Base-by-base conservation (phyloP, 192 early-diverging fungal genomes). In the Pilobolus umbonatus region DNA sequence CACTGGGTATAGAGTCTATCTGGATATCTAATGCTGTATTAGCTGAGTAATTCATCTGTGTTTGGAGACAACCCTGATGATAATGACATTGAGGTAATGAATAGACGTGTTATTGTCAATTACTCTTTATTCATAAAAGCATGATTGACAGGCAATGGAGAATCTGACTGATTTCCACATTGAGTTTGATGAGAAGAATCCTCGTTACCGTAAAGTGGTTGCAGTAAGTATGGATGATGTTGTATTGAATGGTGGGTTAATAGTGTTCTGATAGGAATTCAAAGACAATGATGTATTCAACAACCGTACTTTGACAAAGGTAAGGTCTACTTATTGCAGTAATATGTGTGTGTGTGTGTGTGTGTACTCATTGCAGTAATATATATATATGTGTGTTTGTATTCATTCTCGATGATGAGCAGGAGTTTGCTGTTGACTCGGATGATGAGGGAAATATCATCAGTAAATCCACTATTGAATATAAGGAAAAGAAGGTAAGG, bases 291-390 rank as follows among this genome's bases (percentile, higher is more conserved):
- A 49, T 55, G 32, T 53, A 12, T 69, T 69, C 35, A 63, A 69
- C 40, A 69, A 69, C 40, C 61, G 64, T 17, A 55, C 35, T 40
- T 63, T 69, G 48, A 53, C 43, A 56, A 69, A 67, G 62, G 61
- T 62, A 62, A 54, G n/a, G 5, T 14, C 34, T 8, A 15, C 2
- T 10, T n/a, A 14, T 57, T 29, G 22, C 1, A 2, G n/a, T 9
- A 28, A 31, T 25, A 32, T 11, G 29, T 6, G 10, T 21, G 15
- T 56, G n/a, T 42, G 11, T 8, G 11, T 5, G 34, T 5, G 11
- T 38, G 30, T 44, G 42, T 43, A 15, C 26, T 31, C 5, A 30
- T 29, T 24, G 1, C 12, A 1, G 5, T 38, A 14, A 19, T 29
- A 11, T 61, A 6, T 7, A 24, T 44, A n/a, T n/a, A n/a, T n/a